A percentile compares a stretch with the other conserved stretches of the same genome.
Evolutionary conservation across 2,329 filamentous ascomycete species (phyloP).

Genomic region (Helicocarpus griseus): DNA sequence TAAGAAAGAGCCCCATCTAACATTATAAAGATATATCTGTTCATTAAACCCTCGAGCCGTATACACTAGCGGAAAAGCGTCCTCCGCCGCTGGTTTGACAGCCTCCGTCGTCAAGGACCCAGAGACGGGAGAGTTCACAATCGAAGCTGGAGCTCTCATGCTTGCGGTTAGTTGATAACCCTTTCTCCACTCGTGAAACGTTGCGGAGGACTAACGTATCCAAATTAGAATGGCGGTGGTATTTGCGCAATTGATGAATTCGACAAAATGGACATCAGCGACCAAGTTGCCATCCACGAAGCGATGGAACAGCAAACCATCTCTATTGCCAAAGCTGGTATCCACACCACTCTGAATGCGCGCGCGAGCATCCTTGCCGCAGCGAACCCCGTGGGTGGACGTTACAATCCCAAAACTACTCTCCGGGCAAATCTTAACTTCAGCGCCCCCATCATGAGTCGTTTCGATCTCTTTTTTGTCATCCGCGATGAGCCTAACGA

Average conservation of each 20-base stretch:
- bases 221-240: constrained; percentile 58
- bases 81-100: constrained; percentile 91
- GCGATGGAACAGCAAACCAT: constrained; percentile 99
- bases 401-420: constrained; percentile 92
- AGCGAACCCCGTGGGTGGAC: constrained; percentile 87
- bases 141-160: constrained; percentile 96
- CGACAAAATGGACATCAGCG: constrained; percentile 97
- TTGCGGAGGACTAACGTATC: constrained; percentile 4
- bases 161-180: constrained; percentile 49
- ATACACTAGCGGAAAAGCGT: constrained; percentile 96
- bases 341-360: constrained; percentile 93
- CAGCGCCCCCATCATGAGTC: constrained; percentile 97
- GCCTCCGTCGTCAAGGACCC: constrained; percentile 96
- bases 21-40: constrained; percentile 61
- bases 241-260: constrained; percentile 99
- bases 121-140: constrained; percentile 97
- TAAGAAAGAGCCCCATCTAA: constrained; percentile 1
- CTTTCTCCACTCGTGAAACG: not conserved
- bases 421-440: constrained; percentile 95
- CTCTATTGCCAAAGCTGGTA: constrained; percentile 95
- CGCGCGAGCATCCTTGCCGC: constrained; percentile 91
- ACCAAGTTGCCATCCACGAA: constrained; percentile 98
- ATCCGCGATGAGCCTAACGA: constrained; percentile 96
- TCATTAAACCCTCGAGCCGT: constrained; percentile 93
- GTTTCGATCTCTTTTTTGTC: constrained; percentile 98